Evolutionary conservation across 768 basidiomycete genomes (phyloP).

Genomic region (Termitomyces sp.): DNA sequence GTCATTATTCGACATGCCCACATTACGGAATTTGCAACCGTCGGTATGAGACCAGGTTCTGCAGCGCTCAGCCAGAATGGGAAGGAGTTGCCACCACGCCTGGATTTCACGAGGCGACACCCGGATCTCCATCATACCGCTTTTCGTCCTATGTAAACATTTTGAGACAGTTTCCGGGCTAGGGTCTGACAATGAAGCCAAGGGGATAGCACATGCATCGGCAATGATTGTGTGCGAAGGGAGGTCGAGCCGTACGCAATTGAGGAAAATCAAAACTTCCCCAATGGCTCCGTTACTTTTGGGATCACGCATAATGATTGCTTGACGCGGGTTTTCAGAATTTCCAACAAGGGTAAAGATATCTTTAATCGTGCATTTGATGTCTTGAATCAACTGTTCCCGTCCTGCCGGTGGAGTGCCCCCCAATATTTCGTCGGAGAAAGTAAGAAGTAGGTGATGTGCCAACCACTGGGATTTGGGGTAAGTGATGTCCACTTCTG

Average conservation of each 20-base stretch:
- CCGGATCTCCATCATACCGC: conserved; percentile 1
- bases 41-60: conserved; percentile 43
- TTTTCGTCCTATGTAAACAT: not conserved
- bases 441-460: conserved; percentile 14
- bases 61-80: conserved; percentile 46
- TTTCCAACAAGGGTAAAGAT: not conserved
- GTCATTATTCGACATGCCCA: conserved; percentile 30
- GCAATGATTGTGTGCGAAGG: conserved; percentile 44
- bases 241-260: conserved; percentile 40
- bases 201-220: conserved; percentile 42
- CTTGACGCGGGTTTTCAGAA: not conserved
- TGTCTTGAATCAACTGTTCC: not conserved
- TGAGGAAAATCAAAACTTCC: conserved; percentile 42
- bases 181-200: conserved; percentile 13
- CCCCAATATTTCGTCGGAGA: conserved; percentile 17
- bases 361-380: conserved; percentile 6
- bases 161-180: not conserved
- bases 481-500: conserved; percentile 12
- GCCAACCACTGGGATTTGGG: conserved; percentile 18
- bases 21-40: conserved; percentile 41
- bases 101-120: conserved; percentile 18
- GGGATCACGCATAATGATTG: conserved; percentile 16
- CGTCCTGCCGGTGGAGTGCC: not conserved
- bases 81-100: conserved; percentile 49
- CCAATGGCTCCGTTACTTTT: conserved; percentile 14